phyloP scores from a whole-genome alignment of 1,139 yeast genomes.

The Lodderomyces orthopsilosis region DNA sequence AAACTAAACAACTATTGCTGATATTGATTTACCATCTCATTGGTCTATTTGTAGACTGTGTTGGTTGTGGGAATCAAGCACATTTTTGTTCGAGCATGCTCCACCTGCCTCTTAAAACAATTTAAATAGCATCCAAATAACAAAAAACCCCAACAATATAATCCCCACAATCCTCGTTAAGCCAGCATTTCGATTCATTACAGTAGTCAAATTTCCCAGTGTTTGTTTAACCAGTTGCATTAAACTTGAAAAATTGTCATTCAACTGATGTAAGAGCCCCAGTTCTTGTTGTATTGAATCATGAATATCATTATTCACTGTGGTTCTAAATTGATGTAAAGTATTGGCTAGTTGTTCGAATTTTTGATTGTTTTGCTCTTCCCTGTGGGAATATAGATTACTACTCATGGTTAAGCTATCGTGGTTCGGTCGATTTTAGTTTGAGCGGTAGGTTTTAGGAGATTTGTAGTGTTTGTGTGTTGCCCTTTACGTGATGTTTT shows the following conservation, averaged over 20 bases:
- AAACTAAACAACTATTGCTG: no score
- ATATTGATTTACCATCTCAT: no score
- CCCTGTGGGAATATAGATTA: slow-evolving; percentile 43
- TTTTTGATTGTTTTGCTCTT: slow-evolving; percentile 43
- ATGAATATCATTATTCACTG: slow-evolving; percentile 45
- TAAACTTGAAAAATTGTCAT: slow-evolving; percentile 59
- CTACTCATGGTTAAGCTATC: slow-evolving; percentile 11
- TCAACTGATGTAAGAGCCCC: slow-evolving; percentile 53
- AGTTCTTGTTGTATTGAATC: slow-evolving; percentile 42
- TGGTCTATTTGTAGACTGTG: no score
- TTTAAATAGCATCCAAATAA: slow-evolving; percentile 65
- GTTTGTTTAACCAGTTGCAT: slow-evolving; percentile 62
- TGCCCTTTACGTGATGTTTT: background rate
- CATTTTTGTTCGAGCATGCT: no score
- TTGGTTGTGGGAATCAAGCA: no score
- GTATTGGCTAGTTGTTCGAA: slow-evolving; percentile 47
- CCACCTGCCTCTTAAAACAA: no score
- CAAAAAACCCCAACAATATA: slow-evolving; percentile 59
- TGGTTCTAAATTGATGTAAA: slow-evolving; percentile 42
- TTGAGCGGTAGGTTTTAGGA: no score
- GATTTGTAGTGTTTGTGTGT: background rate
- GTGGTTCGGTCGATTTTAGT: background rate
- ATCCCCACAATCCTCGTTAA: slow-evolving; percentile 39
- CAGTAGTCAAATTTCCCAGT: slow-evolving; percentile 59
- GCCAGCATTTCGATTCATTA: slow-evolving; percentile 45